These are phyloP conservation scores for Colletotrichum camelliae DNA, from an alignment of 2,329 filamentous ascomycete genomes.

Conservation along the genomic window DNA sequence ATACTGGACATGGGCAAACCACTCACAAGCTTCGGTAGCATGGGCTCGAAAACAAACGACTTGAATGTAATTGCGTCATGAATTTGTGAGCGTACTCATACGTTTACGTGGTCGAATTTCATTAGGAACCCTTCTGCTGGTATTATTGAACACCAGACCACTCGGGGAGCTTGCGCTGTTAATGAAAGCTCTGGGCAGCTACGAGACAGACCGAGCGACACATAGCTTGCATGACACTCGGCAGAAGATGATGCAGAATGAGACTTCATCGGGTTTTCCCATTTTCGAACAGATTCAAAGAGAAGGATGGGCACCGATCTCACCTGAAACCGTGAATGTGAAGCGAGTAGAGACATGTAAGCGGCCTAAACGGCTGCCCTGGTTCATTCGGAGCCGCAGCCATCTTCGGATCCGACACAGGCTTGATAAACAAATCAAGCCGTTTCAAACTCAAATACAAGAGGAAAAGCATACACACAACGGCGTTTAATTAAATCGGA, in stretches of 20 bases:
- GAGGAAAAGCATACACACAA: neutral
- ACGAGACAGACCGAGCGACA: neutral
- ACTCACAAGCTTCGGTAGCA: neutral
- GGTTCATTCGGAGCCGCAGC: neutral
- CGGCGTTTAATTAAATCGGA: neutral
- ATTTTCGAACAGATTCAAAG: neutral
- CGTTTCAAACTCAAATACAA: neutral
- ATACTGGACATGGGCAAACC: neutral
- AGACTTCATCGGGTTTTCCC: too few species aligned
- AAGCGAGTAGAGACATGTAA: neutral
- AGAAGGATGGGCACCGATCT: neutral
- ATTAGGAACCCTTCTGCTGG: neutral
- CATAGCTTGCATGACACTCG: neutral
- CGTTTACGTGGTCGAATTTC: accelerated
- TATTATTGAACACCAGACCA: neutral
- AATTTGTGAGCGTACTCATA: neutral
- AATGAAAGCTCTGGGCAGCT: neutral
- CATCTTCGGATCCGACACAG: neutral
- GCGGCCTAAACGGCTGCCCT: neutral
- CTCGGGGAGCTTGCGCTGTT: neutral
- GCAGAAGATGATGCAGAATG: neutral
- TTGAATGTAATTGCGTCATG: neutral
- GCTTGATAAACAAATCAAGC: neutral
- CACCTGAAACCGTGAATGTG: too few species aligned
- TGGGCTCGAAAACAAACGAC: neutral